Percentiles rank a stretch among this genome's conserved stretches.
Conservation (phyloP, 306 rosid species). For the Lotus japonicus region DNA sequence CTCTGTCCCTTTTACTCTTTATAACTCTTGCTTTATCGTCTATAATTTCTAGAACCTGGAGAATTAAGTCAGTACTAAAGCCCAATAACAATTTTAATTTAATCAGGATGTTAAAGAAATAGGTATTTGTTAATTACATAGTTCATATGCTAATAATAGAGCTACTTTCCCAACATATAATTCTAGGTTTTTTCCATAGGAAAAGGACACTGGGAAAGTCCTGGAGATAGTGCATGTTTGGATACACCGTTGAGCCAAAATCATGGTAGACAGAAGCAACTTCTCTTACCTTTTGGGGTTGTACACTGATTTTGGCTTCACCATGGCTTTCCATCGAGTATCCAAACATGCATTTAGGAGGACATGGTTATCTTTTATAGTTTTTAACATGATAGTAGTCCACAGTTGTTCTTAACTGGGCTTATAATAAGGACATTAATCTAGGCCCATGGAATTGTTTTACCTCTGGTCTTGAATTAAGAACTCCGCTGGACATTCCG, state of each 20-base stretch:
- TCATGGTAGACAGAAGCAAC: no score
- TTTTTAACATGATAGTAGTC: background rate
- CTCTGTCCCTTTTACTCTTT: conserved; percentile 52
- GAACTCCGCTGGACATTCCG: conserved; percentile 98
- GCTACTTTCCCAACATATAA: background rate
- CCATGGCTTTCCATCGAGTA: no score
- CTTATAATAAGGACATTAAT: background rate
- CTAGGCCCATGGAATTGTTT: background rate
- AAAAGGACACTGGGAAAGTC: background rate
- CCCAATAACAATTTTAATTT: background rate
- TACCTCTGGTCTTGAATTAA: conserved; percentile 93
- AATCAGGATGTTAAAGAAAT: background rate
- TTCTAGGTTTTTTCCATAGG: background rate
- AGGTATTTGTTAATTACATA: background rate
- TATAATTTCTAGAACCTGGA: conserved; percentile 79
- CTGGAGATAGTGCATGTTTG: background rate
- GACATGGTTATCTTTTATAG: background rate
- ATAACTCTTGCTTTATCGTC: conserved; percentile 61
- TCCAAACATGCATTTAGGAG: background rate
- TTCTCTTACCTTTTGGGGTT: no score
- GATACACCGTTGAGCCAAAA: no score
- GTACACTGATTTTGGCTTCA: no score
- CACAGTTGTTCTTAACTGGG: background rate
- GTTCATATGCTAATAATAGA: background rate
- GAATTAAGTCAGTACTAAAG: conserved; percentile 16